Percentiles rank a stretch among this genome's conserved stretches.
Conservation (phyloP, 2,329 filamentous ascomycete genomes). For the Talaromyces marneffei region DNA sequence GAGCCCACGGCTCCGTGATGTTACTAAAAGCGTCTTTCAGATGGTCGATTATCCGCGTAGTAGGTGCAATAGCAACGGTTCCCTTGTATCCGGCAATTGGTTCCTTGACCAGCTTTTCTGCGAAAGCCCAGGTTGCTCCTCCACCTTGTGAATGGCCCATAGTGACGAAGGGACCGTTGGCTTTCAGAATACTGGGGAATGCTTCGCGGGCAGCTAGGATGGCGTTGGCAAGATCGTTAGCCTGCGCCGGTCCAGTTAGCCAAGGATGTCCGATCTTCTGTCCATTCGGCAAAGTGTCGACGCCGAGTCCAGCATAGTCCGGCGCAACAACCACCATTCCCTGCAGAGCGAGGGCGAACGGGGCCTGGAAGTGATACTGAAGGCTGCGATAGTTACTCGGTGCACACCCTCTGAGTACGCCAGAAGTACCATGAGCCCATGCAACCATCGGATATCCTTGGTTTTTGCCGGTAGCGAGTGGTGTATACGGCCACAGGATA, state of each 20-base stretch:
- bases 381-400: constrained; percentile 41
- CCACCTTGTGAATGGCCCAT: constrained; percentile 48
- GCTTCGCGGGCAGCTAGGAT: constrained; percentile 39
- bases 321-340: constrained; percentile 44
- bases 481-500: constrained; percentile 46
- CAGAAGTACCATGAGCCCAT: constrained; percentile 45
- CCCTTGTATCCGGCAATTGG: constrained; percentile 7
- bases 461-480: constrained; percentile 16
- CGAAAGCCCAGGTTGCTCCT: constrained; percentile 36
- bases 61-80: constrained; percentile 2
- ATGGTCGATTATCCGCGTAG: constrained; percentile 7
- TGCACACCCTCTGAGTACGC: constrained; percentile 34
- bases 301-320: constrained; percentile 44
- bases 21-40: constrained; percentile 7
- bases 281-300: constrained; percentile 30
- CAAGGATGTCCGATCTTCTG: constrained; percentile 39
- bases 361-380: constrained; percentile 37
- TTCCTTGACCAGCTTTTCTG: constrained; percentile 7
- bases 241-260: constrained; percentile 32
- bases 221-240: constrained; percentile 42
- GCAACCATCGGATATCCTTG: constrained; percentile 28
- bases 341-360: constrained; percentile 37
- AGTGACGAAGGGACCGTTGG: constrained; percentile 35
- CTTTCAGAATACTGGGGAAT: constrained; percentile 32
- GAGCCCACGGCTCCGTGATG: constrained; percentile 1